Base-by-base conservation (phyloP, 2,329 filamentous ascomycete species). In the Parastagonospora avenae region DNA sequence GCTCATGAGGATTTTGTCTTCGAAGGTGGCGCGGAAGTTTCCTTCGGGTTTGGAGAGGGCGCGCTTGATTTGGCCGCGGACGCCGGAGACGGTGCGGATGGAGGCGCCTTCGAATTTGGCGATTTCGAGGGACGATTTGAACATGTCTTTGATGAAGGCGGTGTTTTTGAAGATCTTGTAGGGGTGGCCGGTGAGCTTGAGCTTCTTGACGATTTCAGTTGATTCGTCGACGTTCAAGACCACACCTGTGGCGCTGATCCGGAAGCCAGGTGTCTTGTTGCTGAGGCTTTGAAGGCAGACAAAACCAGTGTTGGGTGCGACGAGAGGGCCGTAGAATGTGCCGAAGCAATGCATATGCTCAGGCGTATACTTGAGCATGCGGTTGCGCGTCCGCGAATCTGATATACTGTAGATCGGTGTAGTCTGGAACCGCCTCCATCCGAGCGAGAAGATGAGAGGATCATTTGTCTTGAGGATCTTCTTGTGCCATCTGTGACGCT, bases 81-180 rank as follows among this genome's bases (percentile, higher is more conserved):
- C 87, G 45, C 95, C 95, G 1, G 92, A 97, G 19, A 99, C 95
- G 0, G 95, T 99, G 70, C 92, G 91, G 77, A 99, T 93, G 48
- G 90, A 87, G 8, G 94, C 94, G 50, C 94, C 94, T 78, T 99
- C 94, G 68, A 99, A 99, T 72, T 97, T 99, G 67, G 94, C 93
- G 59, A 99, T 94, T 73, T 99, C 94, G 36, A 99, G 86, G 0
- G 91, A 83, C 0, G 89, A 88, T 70, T 85, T 92, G 82, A 99
- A 99, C 94, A 99, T 99, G 77, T 96, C 91, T 75, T 94, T 95
- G 78, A 99, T 92, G 73, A 99, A 99, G 33, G 94, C 92, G 0
- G 94, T 99, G 79, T 99, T 99, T 77, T 96, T 96, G 85, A 95
- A 97, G 75, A 97, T 95, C 79, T 97, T 97, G 83, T 94, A 95